Evolutionary conservation across 2,329 filamentous ascomycete species (phyloP).

Genomic region (Aspergillus pseudotamarii): DNA sequence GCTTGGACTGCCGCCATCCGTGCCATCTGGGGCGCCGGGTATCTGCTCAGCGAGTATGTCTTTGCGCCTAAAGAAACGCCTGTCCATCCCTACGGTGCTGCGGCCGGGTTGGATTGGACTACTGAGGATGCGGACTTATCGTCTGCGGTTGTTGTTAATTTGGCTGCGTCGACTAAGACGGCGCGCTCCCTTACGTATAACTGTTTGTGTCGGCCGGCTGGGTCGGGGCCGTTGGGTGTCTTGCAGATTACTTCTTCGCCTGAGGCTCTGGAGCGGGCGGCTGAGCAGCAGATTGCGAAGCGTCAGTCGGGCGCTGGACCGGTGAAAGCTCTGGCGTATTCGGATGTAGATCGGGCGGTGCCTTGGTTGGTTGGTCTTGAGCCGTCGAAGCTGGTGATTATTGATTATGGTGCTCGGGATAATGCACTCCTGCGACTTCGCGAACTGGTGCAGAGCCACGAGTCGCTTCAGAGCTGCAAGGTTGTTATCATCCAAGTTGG

Average conservation of each 20-base stretch:
- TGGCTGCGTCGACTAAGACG: constrained; percentile 33
- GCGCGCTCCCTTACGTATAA: constrained; percentile 23
- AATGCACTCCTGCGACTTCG: neutral
- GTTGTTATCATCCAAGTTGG: constrained; percentile 6
- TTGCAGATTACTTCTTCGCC: constrained; percentile 15
- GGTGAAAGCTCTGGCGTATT: constrained; percentile 7
- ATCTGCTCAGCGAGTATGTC: constrained; percentile 35
- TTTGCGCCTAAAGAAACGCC: constrained; percentile 24
- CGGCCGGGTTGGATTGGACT: constrained; percentile 30
- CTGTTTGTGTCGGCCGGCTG: constrained; percentile 3
- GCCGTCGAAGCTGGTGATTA: constrained; percentile 12
- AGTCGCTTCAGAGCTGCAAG: neutral
- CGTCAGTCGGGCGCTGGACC: neutral
- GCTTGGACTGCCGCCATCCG: constrained; percentile 31
- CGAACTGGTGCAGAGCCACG: neutral
- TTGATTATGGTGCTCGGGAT: constrained; percentile 12
- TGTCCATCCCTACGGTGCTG: constrained; percentile 14
- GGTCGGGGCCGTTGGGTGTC: constrained; percentile 10
- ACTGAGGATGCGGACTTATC: constrained; percentile 35
- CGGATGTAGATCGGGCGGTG: neutral
- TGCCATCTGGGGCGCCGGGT: constrained; percentile 27
- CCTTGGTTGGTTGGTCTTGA: constrained; percentile 11
- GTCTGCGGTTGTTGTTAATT: constrained; percentile 36
- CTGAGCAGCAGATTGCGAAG: neutral
- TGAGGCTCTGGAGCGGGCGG: constrained; percentile 1